Conservation (phyloP, 495 filamentous ascomycete genomes). For the Talaromyces wortmannii region DNA sequence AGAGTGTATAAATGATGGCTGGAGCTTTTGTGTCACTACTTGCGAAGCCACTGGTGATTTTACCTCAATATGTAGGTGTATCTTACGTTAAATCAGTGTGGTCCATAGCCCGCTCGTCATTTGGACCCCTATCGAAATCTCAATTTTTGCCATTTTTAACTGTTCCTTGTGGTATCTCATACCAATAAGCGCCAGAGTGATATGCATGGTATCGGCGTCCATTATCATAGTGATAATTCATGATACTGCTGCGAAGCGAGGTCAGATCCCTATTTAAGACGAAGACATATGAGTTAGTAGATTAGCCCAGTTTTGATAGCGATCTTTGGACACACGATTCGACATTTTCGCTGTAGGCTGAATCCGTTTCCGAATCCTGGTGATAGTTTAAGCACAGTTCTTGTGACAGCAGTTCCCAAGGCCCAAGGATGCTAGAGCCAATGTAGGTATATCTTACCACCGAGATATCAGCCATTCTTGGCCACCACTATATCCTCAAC, state of each 20-base stretch:
- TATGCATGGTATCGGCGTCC: slow-evolving; percentile 30
- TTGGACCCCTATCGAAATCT: slow-evolving; percentile 18
- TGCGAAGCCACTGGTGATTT: neutral
- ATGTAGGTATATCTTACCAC: neutral
- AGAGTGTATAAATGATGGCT: slow-evolving; percentile 30
- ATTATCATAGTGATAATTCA: slow-evolving; percentile 24
- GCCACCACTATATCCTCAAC: neutral
- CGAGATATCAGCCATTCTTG: neutral
- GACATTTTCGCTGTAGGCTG: neutral
- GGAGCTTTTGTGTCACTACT: neutral
- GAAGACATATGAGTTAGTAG: neutral
- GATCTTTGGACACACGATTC: neutral
- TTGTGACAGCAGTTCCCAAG: neutral
- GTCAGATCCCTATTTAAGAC: neutral
- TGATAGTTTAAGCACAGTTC: neutral
- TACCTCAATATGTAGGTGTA: neutral
- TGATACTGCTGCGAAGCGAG: slow-evolving; percentile 8
- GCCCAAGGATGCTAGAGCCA: neutral
- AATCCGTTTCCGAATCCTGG: neutral
- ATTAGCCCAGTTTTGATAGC: neutral
- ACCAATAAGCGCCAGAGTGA: slow-evolving; percentile 18
- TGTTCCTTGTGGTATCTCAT: neutral
- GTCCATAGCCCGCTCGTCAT: slow-evolving; percentile 25
- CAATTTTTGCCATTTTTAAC: neutral
- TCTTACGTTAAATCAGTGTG: slow-evolving; percentile 23